phyloP scores from a whole-genome alignment of 345 rosid species.

The Acer campestre region DNA sequence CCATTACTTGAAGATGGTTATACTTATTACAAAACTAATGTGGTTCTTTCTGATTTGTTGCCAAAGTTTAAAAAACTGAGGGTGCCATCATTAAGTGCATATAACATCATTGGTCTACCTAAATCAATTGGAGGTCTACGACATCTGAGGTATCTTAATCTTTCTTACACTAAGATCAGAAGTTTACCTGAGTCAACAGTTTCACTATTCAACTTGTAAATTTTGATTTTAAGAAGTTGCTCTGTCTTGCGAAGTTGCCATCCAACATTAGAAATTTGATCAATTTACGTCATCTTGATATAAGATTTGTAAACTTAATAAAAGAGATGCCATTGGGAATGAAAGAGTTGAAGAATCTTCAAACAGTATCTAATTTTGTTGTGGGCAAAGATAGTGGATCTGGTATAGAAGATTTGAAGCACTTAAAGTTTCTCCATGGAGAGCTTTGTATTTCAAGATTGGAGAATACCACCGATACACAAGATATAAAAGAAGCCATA shows the following conservation, averaged over 20 bases:
- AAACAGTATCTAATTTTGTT: conserved; percentile 3
- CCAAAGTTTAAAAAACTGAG: background rate
- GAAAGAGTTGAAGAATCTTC: background rate
- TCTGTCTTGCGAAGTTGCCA: background rate
- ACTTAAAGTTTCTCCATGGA: background rate
- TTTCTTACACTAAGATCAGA: background rate
- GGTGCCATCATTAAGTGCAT: background rate
- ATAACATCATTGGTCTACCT: background rate
- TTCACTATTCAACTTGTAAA: background rate
- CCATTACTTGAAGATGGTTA: background rate
- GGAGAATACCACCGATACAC: background rate
- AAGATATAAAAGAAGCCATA: background rate
- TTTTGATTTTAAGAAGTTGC: background rate
- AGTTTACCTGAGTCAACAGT: background rate
- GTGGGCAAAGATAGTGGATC: background rate
- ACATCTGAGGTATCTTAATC: conserved; percentile 1
- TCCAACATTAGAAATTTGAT: background rate
- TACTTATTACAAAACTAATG: background rate
- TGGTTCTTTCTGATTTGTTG: background rate
- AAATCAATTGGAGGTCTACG: background rate
- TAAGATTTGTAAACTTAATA: background rate
- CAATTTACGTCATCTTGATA: conserved; percentile 11
- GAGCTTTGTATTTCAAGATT: background rate
- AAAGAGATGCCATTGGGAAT: background rate
- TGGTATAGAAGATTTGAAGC: background rate